phyloP scores from a whole-genome alignment of 2,329 filamentous ascomycete species.

The Chaetomiaceae sp. region DNA sequence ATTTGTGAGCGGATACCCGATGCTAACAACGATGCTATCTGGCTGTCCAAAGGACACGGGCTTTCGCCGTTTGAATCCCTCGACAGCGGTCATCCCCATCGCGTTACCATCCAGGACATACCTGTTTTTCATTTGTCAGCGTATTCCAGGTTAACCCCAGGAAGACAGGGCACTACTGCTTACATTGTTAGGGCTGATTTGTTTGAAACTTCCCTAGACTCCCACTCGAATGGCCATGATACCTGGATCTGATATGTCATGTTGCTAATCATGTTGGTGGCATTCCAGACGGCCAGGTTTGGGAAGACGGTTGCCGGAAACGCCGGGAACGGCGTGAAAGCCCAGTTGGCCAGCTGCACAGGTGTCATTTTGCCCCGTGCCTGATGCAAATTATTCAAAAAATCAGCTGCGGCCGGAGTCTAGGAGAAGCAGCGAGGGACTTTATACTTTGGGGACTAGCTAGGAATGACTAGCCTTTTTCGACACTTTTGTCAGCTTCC shows the following conservation, averaged over 20 bases:
- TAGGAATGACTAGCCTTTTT: too few relatives aligned
- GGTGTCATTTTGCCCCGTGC: background rate
- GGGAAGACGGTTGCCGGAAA: conserved; percentile 16
- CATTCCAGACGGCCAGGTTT: conserved; percentile 19
- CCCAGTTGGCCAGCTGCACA: conserved; percentile 1
- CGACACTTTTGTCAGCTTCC: too few relatives aligned
- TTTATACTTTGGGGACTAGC: too few relatives aligned
- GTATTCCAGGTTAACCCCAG: too few relatives aligned
- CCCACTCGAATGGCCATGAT: conserved; percentile 23
- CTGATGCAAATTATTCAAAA: too few relatives aligned
- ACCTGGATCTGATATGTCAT: conserved; percentile 20
- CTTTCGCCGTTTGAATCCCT: conserved; percentile 28
- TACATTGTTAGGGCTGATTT: conserved; percentile 15
- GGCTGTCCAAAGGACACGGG: conserved; percentile 25
- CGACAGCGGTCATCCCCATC: conserved; percentile 26
- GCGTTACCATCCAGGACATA: conserved; percentile 30
- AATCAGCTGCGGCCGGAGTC: too few relatives aligned
- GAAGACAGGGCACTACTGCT: too few relatives aligned
- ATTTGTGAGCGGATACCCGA: conserved; percentile 29
- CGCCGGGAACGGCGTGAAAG: conserved; percentile 16
- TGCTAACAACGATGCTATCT: conserved; percentile 27
- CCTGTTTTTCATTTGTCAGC: conserved; percentile 16
- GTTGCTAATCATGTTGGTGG: conserved; percentile 10
- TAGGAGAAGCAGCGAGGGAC: too few relatives aligned
- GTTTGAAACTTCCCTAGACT: background rate